Evolutionary conservation across 352 stramenopile genomes (phyloP).

Genomic region (Phytophthora palmivora): DNA sequence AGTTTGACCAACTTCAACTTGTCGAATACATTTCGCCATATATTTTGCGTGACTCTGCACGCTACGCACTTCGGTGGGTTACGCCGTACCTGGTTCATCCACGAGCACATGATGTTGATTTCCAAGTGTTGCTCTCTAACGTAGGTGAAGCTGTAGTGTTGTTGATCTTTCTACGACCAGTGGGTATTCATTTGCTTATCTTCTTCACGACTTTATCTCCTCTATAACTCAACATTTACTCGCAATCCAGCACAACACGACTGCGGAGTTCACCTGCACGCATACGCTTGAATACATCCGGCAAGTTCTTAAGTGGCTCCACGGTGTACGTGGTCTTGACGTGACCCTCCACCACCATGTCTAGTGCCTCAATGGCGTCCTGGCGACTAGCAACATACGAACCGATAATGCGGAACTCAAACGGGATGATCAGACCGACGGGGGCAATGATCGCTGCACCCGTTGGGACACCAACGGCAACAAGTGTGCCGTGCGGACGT

Average conservation of each 20-base stretch:
- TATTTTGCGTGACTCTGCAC: slow-evolving; percentile 5
- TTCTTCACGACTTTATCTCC: slow-evolving; percentile 14
- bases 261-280: slow-evolving; percentile 31
- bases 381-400: slow-evolving; percentile 65
- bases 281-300: slow-evolving; percentile 54
- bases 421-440: slow-evolving; percentile 4
- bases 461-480: slow-evolving; percentile 73
- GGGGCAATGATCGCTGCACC: slow-evolving; percentile 40
- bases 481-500: slow-evolving; percentile 59
- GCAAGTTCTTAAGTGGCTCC: slow-evolving; percentile 40
- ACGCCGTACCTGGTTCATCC: slow-evolving; percentile 20
- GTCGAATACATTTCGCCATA: slow-evolving; percentile 5
- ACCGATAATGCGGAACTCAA: slow-evolving; percentile 49
- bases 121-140: not conserved
- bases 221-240: slow-evolving; percentile 32
- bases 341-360: slow-evolving; percentile 44
- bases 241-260: slow-evolving; percentile 55
- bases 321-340: slow-evolving; percentile 47
- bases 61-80: too few relatives aligned
- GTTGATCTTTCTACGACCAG: not conserved
- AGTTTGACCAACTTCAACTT: slow-evolving; percentile 15
- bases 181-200: slow-evolving; percentile 15
- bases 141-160: too few relatives aligned
- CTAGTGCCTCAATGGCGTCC: slow-evolving; percentile 57
- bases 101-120: slow-evolving; percentile 11